Evolutionary conservation across 306 rosid species (phyloP), one percentile per base, ranked within the genome.

Genomic region (Gillenia trifoliata): DNA sequence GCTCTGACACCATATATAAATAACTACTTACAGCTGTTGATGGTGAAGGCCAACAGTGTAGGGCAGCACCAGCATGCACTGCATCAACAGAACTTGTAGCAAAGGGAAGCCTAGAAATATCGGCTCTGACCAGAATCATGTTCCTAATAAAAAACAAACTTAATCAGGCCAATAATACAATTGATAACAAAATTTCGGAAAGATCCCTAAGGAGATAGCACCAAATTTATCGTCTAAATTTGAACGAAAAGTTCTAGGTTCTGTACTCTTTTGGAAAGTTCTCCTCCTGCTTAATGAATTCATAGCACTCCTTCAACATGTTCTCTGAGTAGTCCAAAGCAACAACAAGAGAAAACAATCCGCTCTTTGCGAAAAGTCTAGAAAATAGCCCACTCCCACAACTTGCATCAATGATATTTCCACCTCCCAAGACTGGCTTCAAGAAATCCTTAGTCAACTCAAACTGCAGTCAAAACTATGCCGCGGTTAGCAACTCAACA

Each of bases 11-110:
- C 47, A 56, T 59, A 26, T 23, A 56, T 63, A 33, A 72, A 49
- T 25, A 78, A 76, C 64, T 60, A 77, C 98, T 86, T 81, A 94
- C 98, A 80, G 87, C 97, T 26, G 90, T 75, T 67, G 82, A 87
- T 57, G 97, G 97, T 77, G 97, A 91, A 83, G 97, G 98, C 98
- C 98, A 90, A 78, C 98, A 94, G 64, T 94, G 97, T 49, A 94
- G 34, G 79, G 97, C 98, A 55, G 98, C 97, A 45, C 98, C 98
- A 47, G 97, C 96, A 75, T 91, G 98, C 81, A 94, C 88, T 23
- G 96, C 96, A 78, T 94, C 97, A 62, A 94, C 52, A 75, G 97
- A 94, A 81, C 89, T 79, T 63, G 98, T 87, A 74, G 83, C 90
- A 72, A 94, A 94, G 22, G 98, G 98, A 75, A 90, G 97, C 83